A percentile compares a stretch with the other conserved stretches of the same genome.
These are phyloP conservation scores for Penicillium sp. DNA, from an alignment of 2,329 filamentous ascomycete genomes.

Conservation along the genomic window DNA sequence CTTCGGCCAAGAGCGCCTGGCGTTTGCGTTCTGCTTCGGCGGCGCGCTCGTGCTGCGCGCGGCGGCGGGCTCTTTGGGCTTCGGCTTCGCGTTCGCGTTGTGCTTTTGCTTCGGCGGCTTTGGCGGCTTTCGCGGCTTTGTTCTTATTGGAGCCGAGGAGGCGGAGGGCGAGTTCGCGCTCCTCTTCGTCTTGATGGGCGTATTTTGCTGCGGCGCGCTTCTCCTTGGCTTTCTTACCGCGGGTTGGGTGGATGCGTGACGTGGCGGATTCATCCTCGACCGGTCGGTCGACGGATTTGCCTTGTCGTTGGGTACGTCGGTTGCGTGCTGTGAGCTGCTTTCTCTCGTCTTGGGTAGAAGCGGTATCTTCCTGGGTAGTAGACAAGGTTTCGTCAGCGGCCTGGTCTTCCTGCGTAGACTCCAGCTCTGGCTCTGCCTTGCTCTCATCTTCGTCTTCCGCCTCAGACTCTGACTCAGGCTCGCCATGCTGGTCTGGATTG, in stretches of 20 bases:
- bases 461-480: constrained; percentile 19
- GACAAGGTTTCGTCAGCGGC: constrained; percentile 20
- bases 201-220: constrained; percentile 91
- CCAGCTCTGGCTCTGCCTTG: constrained; percentile 3
- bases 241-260: constrained; percentile 41
- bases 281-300: constrained; percentile 27
- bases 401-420: neutral
- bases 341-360: constrained; percentile 23
- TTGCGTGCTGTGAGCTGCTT: constrained; percentile 47
- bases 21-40: constrained; percentile 65
- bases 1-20: constrained; percentile 66
- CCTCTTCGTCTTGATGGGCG: constrained; percentile 91
- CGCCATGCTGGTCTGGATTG: constrained; percentile 4
- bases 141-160: constrained; percentile 71
- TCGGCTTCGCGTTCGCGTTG: constrained; percentile 71
- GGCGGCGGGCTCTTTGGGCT: constrained; percentile 71
- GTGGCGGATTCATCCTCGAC: constrained; percentile 21
- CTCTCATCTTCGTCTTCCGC: constrained; percentile 37
- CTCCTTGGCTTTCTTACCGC: constrained; percentile 78
- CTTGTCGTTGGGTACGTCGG: constrained; percentile 34
- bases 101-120: constrained; percentile 60
- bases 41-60: constrained; percentile 75
- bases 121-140: constrained; percentile 65
- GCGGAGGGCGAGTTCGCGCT: constrained; percentile 77
- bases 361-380: constrained; percentile 25